phyloP scores from a whole-genome alignment of 495 filamentous ascomycete genomes.

The Neurospora sublineolata region DNA sequence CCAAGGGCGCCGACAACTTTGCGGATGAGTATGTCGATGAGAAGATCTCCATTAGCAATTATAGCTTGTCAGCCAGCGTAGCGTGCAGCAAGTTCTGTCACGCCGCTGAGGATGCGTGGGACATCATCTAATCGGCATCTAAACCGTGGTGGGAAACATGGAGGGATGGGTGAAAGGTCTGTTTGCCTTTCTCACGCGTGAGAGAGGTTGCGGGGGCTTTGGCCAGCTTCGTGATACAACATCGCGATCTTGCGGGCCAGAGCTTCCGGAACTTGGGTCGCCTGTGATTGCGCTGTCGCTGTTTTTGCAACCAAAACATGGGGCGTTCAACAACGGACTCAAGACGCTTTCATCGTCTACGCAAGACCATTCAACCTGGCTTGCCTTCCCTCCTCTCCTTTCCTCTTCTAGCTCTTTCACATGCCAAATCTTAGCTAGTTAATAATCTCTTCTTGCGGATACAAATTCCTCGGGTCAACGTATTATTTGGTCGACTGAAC shows the following conservation, averaged over 20 bases:
- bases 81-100: conserved; percentile 99
- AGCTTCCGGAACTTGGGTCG: conserved; percentile 34
- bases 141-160: background rate
- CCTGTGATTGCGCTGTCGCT: conserved; percentile 46
- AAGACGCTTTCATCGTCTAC: conserved; percentile 54
- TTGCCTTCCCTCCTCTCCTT: conserved; percentile 31
- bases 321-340: conserved; percentile 68
- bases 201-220: conserved; percentile 19
- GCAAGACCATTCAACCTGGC: conserved; percentile 62
- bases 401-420: background rate
- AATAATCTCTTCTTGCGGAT: background rate
- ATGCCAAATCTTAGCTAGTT: background rate
- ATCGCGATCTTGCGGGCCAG: conserved; percentile 27
- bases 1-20: conserved; percentile 90
- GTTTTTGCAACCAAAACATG: conserved; percentile 78
- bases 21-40: conserved; percentile 92
- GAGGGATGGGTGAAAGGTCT: conserved; percentile 24
- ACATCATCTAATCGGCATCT: conserved; percentile 56
- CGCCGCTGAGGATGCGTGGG: conserved; percentile 92
- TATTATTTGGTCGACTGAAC: background rate
- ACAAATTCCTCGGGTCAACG: background rate
- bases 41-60: conserved; percentile 95
- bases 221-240: conserved; percentile 36
- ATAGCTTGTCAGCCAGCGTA: conserved; percentile 89
- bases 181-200: conserved; percentile 12